Percentiles rank a stretch among this genome's conserved stretches.
These are phyloP conservation scores for Ettlia oleoabundans DNA, from an alignment of 139 green algal species.

Conservation along the genomic window DNA sequence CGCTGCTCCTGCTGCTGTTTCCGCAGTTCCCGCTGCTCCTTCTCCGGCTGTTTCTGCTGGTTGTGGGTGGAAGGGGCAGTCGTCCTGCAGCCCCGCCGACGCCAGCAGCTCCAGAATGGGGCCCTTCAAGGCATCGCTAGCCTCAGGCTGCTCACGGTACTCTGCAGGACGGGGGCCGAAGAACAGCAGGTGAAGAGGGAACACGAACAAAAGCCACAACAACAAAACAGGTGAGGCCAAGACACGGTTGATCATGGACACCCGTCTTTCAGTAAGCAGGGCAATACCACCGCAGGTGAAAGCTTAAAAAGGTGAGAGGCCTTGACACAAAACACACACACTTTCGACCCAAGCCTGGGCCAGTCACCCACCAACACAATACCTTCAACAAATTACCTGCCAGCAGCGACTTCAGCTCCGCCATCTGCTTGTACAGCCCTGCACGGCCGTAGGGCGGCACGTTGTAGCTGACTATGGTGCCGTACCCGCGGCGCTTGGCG, in stretches of 20 bases:
- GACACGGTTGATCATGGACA: too few species aligned
- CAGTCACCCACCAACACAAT: too few species aligned
- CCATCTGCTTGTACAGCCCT: conserved; percentile 98
- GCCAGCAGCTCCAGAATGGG: conserved; percentile 64
- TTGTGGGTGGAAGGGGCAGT: conserved; percentile 71
- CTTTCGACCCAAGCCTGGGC: too few species aligned
- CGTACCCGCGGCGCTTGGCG: conserved; percentile 96
- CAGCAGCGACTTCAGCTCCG: conserved; percentile 81
- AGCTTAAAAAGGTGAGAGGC: too few species aligned
- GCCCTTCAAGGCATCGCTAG: conserved; percentile 47
- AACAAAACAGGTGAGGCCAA: too few species aligned
- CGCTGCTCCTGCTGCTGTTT: background rate
- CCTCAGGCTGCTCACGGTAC: conserved; percentile 71
- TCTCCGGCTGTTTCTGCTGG: background rate
- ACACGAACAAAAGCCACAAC: background rate
- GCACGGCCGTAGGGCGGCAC: conserved; percentile 93
- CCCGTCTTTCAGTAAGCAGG: too few species aligned
- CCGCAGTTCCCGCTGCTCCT: background rate
- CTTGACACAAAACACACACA: too few species aligned
- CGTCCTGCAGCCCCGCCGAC: conserved; percentile 37
- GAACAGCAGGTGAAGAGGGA: conserved; percentile 11
- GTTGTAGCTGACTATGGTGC: conserved; percentile 95
- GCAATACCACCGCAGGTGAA: too few species aligned
- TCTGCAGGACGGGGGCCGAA: conserved; percentile 47
- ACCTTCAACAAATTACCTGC: conserved; percentile 30